phyloP scores from a whole-genome alignment of 768 basidiomycete genomes.

The Amanita fuliginea region DNA sequence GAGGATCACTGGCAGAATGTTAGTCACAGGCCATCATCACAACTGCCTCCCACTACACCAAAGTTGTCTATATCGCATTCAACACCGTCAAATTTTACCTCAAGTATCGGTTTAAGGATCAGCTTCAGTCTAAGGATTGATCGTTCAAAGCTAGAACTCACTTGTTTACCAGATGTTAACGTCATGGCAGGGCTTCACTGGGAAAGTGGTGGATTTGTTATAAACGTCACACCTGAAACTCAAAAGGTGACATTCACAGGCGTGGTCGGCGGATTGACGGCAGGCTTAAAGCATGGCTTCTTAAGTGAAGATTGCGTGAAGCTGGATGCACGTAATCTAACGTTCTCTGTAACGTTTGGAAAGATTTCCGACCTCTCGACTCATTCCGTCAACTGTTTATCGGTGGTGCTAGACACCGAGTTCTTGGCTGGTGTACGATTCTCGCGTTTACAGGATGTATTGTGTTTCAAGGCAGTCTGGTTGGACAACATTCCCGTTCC shows the following conservation, averaged over 20 bases:
- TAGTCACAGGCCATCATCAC: constrained; percentile 18
- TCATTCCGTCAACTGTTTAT: constrained; percentile 41
- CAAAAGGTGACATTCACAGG: constrained; percentile 67
- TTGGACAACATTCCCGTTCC: constrained; percentile 78
- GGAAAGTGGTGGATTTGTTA: constrained; percentile 88
- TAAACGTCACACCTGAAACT: constrained; percentile 67
- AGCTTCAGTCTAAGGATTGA: constrained; percentile 89
- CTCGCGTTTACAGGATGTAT: constrained; percentile 80
- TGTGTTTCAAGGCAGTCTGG: constrained; percentile 96
- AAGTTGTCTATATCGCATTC: constrained; percentile 7
- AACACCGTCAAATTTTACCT: constrained; percentile 10
- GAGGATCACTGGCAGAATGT: constrained; percentile 59
- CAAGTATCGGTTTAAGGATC: constrained; percentile 46
- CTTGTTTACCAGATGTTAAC: constrained; percentile 86
- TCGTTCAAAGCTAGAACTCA: constrained; percentile 74
- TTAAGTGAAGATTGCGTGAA: constrained; percentile 75
- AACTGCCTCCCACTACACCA: constrained; percentile 9
- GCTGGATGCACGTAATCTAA: constrained; percentile 72
- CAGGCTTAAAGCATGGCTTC: constrained; percentile 78
- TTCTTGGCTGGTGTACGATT: constrained; percentile 72
- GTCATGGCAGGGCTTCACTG: constrained; percentile 84
- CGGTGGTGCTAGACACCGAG: constrained; percentile 76
- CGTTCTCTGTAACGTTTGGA: constrained; percentile 65
- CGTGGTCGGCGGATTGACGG: constrained; percentile 69
- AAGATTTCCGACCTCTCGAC: constrained; percentile 30